Evolutionary conservation across 768 basidiomycete genomes (phyloP).

Genomic region (Lyophyllum shimeji): DNA sequence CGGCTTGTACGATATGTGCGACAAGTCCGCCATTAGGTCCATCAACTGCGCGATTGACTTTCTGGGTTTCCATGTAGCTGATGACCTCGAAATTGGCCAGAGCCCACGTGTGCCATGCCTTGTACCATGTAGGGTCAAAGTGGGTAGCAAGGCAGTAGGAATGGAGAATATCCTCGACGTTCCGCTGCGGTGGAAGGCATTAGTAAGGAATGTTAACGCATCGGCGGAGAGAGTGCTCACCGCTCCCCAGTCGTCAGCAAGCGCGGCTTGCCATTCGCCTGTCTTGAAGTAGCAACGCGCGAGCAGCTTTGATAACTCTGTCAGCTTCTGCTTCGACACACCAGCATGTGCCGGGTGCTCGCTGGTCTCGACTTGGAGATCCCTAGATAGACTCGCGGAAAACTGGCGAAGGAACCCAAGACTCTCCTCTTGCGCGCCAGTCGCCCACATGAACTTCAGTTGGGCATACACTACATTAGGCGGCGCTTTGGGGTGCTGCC

Average conservation of each 20-base stretch:
- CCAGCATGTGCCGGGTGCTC: conserved; percentile 50
- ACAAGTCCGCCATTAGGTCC: conserved; percentile 64
- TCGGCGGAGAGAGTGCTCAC: conserved; percentile 44
- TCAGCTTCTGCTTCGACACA: conserved; percentile 58
- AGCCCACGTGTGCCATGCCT: conserved; percentile 99
- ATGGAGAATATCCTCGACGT: conserved; percentile 78
- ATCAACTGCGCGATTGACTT: conserved; percentile 53
- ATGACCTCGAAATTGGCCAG: conserved; percentile 95
- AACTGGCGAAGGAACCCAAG: conserved; percentile 84
- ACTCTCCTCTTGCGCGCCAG: conserved; percentile 73
- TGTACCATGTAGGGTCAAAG: conserved; percentile 96
- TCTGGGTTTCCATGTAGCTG: conserved; percentile 70
- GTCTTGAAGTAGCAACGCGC: conserved; percentile 96
- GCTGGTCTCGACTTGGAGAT: conserved; percentile 62
- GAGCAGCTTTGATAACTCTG: conserved; percentile 77
- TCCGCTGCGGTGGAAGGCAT: conserved; percentile 48
- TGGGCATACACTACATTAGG: conserved; percentile 97
- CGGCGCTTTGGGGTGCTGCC: conserved; percentile 70
- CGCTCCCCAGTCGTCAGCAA: conserved; percentile 76
- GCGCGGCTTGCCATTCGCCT: conserved; percentile 88
- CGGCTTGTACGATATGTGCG: conserved; percentile 86
- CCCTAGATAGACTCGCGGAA: conserved; percentile 69
- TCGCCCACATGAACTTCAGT: conserved; percentile 95
- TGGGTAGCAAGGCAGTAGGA: conserved; percentile 87
- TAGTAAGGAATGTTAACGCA: neutral